These are phyloP conservation scores for Spencermartinsiella ligniputridi DNA, from an alignment of 1,139 yeast species.

Conservation along the genomic window DNA sequence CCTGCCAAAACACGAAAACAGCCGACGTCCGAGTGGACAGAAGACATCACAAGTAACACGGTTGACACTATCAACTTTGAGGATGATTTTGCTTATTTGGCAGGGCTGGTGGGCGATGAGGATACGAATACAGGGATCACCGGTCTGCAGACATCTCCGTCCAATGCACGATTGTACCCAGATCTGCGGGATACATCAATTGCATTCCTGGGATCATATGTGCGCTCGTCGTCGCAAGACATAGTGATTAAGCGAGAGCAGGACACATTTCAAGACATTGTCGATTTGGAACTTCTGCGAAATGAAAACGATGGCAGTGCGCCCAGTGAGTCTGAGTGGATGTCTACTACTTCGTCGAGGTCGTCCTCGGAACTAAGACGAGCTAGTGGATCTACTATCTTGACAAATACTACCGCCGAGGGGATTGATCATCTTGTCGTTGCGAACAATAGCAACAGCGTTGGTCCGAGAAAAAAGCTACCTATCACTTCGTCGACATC, in stretches of 20 bases:
- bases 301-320: neutral
- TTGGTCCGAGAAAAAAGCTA: neutral
- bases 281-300: neutral
- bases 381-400: neutral
- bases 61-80: constrained; percentile 19
- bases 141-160: constrained; percentile 16
- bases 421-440: neutral
- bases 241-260: constrained; percentile 3
- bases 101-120: constrained; percentile 29
- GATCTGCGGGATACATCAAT: constrained; percentile 32
- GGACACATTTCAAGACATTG: constrained; percentile 1
- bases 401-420: neutral
- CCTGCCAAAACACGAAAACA: neutral
- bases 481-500: constrained; percentile 9
- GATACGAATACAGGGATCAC: constrained; percentile 21
- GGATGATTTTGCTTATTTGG: constrained; percentile 33
- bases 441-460: neutral
- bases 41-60: constrained; percentile 6
- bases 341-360: neutral
- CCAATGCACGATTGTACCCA: constrained; percentile 22
- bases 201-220: constrained; percentile 30
- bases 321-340: neutral
- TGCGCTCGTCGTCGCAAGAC: constrained; percentile 19
- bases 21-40: neutral
- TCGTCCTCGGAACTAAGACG: neutral